Evolutionary conservation across 2,329 filamentous ascomycete genomes (phyloP), one percentile per base, ranked within the genome.

Genomic region (Penicillium sp.): DNA sequence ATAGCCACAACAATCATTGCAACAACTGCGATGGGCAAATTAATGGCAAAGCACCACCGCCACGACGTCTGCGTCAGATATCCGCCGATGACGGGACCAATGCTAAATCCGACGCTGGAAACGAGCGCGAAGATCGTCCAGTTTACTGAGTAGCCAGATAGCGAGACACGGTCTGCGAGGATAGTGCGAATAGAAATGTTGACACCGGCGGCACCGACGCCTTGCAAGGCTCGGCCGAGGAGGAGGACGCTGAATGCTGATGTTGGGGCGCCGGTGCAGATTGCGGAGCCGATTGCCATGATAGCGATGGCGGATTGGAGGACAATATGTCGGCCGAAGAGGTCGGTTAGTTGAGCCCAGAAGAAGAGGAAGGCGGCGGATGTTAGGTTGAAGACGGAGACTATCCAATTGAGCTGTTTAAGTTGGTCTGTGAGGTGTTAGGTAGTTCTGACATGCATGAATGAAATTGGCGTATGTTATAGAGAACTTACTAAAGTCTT

Each of bases 301-400:
- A 78, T 64, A 29, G 81, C 63, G 39, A 85, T 74, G 28, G 81
- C 74, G 8, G 76, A 69, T 41, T 85, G 81, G 7, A 88, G 70
- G 4, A 79, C 72, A 5, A 69, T 70, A 60, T 86, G 79, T 2
- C 84, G 77, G 13, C 84, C 84, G 56, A 84, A 86, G 25, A 86
- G 76, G 55, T 87, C 81, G 13, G 81, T 77, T 37, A 83, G 73
- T 57, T 86, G 83, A 1, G 80, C 81, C 69, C 82, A 86, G 44
- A 80, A 78, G 3, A 83, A 83, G 8, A 87, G 82, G 55, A 86
- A 87, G 1, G 83, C 79, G 1, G 84, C 83, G 0, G 81, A 80
- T 0, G 82, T 84, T 12, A 88, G 72, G 44, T 83, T 87, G 66
- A 86, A 88, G 6, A 82, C 75, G 0, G 84, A 83, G 14, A 87